phyloP scores from a whole-genome alignment of 441 rosid species.

The Populus hybrid region DNA sequence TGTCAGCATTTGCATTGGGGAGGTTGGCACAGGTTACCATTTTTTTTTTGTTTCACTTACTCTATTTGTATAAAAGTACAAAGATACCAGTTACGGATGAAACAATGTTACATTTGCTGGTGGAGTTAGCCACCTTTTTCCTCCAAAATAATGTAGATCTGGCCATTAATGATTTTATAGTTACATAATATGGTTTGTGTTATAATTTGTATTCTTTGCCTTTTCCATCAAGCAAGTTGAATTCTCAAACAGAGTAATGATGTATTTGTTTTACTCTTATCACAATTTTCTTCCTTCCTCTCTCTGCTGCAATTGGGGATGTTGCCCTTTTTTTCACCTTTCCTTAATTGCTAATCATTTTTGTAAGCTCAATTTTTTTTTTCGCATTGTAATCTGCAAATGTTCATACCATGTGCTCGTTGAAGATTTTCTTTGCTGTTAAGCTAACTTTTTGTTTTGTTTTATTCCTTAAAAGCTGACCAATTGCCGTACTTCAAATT shows the following conservation, averaged over 20 bases:
- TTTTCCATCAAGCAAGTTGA: not conserved
- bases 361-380: not conserved
- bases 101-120: not conserved
- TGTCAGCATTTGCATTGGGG: conserved; percentile 99
- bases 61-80: not conserved
- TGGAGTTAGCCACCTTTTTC: not conserved
- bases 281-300: not conserved
- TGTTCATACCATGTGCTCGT: not conserved
- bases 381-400: not conserved
- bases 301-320: not conserved
- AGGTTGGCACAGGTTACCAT: conserved; percentile 92
- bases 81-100: not conserved
- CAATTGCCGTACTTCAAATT: not conserved
- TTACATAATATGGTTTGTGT: not conserved
- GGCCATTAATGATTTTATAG: not conserved
- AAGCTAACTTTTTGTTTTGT: not conserved
- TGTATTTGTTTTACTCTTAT: not conserved
- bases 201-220: not conserved
- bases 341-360: not conserved
- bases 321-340: not conserved
- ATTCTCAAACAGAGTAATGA: not conserved
- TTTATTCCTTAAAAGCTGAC: not conserved
- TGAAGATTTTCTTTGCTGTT: not conserved
- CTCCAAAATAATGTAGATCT: not conserved
- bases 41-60: not conserved